phyloP scores from a whole-genome alignment of 2,329 filamentous ascomycete genomes.

The Simplicillium sp. region DNA sequence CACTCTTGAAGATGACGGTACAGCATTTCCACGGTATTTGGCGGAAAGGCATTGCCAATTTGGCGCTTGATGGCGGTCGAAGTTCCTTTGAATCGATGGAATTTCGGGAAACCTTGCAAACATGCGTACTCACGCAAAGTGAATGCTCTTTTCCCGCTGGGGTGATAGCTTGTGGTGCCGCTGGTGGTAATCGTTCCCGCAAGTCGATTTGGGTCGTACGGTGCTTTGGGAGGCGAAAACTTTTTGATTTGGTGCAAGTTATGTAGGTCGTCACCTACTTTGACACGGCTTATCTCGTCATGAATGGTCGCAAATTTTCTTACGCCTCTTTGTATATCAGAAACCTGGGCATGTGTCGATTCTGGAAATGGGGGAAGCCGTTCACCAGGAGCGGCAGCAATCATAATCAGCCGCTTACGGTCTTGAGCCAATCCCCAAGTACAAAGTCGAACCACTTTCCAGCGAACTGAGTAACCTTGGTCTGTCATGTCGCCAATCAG shows the following conservation, averaged over 20 bases:
- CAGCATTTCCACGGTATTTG: constrained; percentile 40
- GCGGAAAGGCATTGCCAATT: constrained; percentile 74
- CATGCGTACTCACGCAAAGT: constrained; percentile 59
- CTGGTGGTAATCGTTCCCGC: constrained; percentile 55
- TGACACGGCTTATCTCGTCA: constrained; percentile 28
- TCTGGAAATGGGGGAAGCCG: constrained; percentile 54
- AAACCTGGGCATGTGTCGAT: constrained; percentile 40
- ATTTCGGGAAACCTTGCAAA: constrained; percentile 58
- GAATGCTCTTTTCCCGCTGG: constrained; percentile 50
- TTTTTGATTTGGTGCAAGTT: constrained; percentile 18
- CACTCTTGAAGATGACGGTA: constrained; percentile 38
- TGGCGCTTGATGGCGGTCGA: constrained; percentile 43
- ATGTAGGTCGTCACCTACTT: constrained; percentile 27
- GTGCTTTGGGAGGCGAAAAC: constrained; percentile 16
- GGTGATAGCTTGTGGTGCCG: constrained; percentile 55
- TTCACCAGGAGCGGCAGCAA: constrained; percentile 60
- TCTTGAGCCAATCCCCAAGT: constrained; percentile 42
- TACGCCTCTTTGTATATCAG: constrained; percentile 11
- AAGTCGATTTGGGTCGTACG: constrained; percentile 39
- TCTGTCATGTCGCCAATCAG: constrained; percentile 56
- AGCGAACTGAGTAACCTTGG: constrained; percentile 59
- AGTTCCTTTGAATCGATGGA: constrained; percentile 45
- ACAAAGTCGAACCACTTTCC: constrained; percentile 47
- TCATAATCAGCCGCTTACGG: constrained; percentile 43
- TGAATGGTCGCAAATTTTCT: constrained; percentile 34